Conservation (phyloP, 2,329 filamentous ascomycete species). For the Colletotrichum sp. region DNA sequence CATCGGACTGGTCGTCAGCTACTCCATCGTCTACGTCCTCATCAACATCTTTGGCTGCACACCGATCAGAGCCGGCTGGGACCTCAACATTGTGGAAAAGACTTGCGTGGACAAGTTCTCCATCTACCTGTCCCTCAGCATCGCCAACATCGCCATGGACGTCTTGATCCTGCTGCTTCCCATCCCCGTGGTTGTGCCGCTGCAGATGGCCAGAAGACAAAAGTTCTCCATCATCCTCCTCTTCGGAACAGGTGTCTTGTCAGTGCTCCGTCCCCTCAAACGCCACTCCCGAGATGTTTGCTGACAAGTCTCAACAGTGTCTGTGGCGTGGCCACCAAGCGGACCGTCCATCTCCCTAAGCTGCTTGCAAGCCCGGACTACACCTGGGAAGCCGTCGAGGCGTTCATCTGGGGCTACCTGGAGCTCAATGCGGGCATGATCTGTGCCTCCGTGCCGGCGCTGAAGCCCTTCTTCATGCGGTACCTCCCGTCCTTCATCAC, state of each 20-base stretch:
- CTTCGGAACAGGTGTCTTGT: conserved; percentile 2
- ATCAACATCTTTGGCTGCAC: background rate
- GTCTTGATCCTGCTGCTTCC: conserved; percentile 2
- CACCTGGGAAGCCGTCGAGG: conserved; percentile 27
- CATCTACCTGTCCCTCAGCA: background rate
- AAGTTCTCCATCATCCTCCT: conserved; percentile 6
- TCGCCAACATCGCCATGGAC: conserved; percentile 15
- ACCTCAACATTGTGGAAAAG: background rate
- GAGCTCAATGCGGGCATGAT: conserved; percentile 18
- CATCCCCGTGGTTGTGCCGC: background rate
- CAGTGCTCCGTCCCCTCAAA: background rate
- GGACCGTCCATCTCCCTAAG: conserved; percentile 28
- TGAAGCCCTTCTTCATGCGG: conserved; percentile 22
- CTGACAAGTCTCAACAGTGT: conserved; percentile 23
- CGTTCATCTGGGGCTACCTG: conserved; percentile 32
- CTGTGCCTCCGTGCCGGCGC: conserved; percentile 12
- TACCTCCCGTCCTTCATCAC: conserved; percentile 18
- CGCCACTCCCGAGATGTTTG: background rate
- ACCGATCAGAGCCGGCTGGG: background rate
- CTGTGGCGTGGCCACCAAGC: conserved; percentile 30
- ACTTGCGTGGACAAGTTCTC: conserved; percentile 1
- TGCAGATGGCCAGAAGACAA: conserved; percentile 5
- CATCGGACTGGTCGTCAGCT: conserved; percentile 32
- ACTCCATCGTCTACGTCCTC: conserved; percentile 28
- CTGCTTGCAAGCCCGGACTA: conserved; percentile 28